Base-by-base conservation (phyloP, 2,329 filamentous ascomycete species). In the Diaporthe ampelina region DNA sequence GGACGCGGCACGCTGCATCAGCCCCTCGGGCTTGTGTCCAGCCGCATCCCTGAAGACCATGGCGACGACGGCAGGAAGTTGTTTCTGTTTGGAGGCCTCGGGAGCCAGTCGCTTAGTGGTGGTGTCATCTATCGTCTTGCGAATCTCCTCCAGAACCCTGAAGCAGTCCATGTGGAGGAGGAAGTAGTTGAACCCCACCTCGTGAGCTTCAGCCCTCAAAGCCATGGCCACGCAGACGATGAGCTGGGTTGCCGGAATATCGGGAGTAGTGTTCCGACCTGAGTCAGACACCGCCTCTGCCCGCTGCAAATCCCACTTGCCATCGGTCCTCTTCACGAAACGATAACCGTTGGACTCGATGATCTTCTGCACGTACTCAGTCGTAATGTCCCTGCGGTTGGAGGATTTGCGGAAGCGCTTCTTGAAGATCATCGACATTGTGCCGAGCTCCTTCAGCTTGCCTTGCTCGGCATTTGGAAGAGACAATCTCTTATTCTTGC, bases 11-110 rank as follows among this genome's bases (percentile, higher is more conserved):
- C 2, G 29, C 29, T 52, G 43, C 10, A 50, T 4, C 19, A 67
- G 21, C 13, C 61, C 45, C 61, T 37, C 19, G 1, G 61, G 61
- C 29, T 67, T 4, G 3, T 67, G 2, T 10, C 29, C 21, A 37
- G 29, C 61, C 10, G 43, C 61, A 17, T 67, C 61, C 45, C 21
- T 35, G 13, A 50, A 67, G 43, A 67, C 19, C 61, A 67, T 67
- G 10, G 43, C 13, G 6, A 67, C 61, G 3, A 67, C 61, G 5
- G 43, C 8, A 4, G 45, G 61, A n/a, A 52, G 29, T 1, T 52
- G 21, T 19, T 67, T 50, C 11, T 67, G 29, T 2, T 35, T 35
- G 43, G 61, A 1, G 29, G 61, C 15, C 29, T 50, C 61, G 21
- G 43, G 45, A 13, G 29, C 40, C 10, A 65, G 40, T 6, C 13